These are phyloP conservation scores for Populus hybrid DNA, from an alignment of 441 rosid species.

Conservation along the genomic window DNA sequence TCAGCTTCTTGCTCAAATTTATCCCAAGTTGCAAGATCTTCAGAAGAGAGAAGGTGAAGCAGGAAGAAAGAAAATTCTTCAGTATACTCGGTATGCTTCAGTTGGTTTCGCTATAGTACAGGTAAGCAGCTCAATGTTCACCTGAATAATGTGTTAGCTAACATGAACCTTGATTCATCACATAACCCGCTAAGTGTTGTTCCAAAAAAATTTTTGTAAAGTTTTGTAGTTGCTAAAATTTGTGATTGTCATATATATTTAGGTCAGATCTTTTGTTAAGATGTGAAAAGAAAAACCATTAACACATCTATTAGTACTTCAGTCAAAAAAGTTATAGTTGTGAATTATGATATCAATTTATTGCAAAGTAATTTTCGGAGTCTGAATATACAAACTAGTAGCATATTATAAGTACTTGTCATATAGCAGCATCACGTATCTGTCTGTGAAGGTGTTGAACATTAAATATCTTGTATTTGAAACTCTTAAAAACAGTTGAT, in stretches of 20 bases:
- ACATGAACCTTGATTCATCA: slow-evolving; percentile 1
- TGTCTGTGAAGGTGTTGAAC: no score
- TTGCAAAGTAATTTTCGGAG: not conserved
- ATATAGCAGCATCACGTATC: not conserved
- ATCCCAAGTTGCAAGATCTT: slow-evolving; percentile 97
- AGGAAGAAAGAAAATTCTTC: slow-evolving; percentile 90
- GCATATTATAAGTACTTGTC: not conserved
- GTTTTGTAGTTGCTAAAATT: slow-evolving; percentile 7
- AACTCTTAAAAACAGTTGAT: not conserved
- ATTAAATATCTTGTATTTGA: not conserved
- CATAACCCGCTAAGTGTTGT: no score
- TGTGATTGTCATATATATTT: no score
- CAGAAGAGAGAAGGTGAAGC: slow-evolving; percentile 99
- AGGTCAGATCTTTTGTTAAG: not conserved
- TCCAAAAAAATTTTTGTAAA: not conserved
- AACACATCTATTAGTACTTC: not conserved
- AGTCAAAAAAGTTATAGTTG: not conserved
- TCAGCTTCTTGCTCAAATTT: slow-evolving; percentile 94
- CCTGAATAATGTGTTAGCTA: slow-evolving; percentile 3
- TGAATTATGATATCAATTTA: not conserved
- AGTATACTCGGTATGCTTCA: slow-evolving; percentile 89
- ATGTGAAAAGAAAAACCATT: not conserved
- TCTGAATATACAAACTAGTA: not conserved
- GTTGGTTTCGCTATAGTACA: slow-evolving; percentile 92
- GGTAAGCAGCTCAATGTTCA: slow-evolving; percentile 29